These are phyloP conservation scores for Tubosaeta sp. DNA, from an alignment of 768 basidiomycete genomes.

Conservation along the genomic window DNA sequence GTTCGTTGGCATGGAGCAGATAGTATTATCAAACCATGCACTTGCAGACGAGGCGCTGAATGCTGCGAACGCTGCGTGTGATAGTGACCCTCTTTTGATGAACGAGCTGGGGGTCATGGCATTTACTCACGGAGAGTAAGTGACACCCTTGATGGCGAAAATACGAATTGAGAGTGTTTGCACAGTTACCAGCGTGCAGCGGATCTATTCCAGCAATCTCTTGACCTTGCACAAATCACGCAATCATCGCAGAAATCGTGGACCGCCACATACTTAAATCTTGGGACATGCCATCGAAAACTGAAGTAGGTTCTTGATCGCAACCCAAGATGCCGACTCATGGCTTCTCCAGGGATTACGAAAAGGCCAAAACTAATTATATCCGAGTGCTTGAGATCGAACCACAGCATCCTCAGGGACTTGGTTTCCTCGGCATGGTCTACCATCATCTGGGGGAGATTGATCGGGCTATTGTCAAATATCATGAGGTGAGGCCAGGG, in stretches of 20 bases:
- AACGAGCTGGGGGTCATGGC: conserved; percentile 95
- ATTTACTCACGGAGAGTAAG: conserved; percentile 80
- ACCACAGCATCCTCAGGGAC: conserved; percentile 74
- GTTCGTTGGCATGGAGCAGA: conserved; percentile 98
- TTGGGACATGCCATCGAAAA: conserved; percentile 86
- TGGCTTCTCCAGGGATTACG: conserved; percentile 38
- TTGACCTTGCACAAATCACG: conserved; percentile 79
- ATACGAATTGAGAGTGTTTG: conserved; percentile 25
- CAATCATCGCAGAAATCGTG: conserved; percentile 83
- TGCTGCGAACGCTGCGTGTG: conserved; percentile 77
- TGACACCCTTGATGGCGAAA: conserved; percentile 7
- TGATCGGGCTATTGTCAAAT: conserved; percentile 81
- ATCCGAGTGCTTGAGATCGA: conserved; percentile 81
- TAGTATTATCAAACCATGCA: conserved; percentile 75
- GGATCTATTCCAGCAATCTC: conserved; percentile 64
- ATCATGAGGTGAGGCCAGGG: conserved; percentile 71
- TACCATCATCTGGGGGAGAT: conserved; percentile 69
- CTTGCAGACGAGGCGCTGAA: conserved; percentile 87
- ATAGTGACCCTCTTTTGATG: conserved; percentile 81
- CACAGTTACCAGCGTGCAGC: conserved; percentile 70
- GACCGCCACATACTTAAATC: conserved; percentile 87
- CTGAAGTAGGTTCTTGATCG: conserved; percentile 50
- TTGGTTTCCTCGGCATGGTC: conserved; percentile 88
- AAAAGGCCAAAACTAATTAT: conserved; percentile 72
- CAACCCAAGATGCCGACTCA: conserved; percentile 1